Conservation (phyloP, 441 rosid species). For the Kokia cookei region DNA sequence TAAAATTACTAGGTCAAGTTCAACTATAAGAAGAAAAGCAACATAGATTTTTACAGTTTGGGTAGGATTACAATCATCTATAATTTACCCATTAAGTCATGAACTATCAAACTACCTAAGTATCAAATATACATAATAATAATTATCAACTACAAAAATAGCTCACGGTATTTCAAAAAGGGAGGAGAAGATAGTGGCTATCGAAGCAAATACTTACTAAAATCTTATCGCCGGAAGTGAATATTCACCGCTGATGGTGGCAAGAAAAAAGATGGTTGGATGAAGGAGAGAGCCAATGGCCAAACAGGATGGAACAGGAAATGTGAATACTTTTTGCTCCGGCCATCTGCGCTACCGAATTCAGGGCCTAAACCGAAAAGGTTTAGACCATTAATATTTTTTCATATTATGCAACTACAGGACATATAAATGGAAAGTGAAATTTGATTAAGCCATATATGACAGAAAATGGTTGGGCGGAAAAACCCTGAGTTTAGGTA, state of each 20-base stretch:
- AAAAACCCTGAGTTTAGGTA: background rate
- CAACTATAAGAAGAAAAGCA: background rate
- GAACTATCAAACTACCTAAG: background rate
- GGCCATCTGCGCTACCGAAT: conserved; percentile 65
- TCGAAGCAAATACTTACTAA: background rate
- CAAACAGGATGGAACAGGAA: conserved; percentile 90
- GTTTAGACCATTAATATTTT: background rate
- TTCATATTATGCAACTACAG: background rate
- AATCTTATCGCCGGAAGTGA: conserved; percentile 67
- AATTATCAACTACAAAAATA: conserved; percentile 1
- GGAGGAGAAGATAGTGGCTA: background rate
- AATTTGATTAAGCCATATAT: background rate
- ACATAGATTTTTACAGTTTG: background rate
- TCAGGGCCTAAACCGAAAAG: conserved; percentile 67
- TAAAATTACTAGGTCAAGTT: too few species aligned
- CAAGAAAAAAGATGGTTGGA: conserved; percentile 71
- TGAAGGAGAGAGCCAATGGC: conserved; percentile 87
- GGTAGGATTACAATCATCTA: background rate
- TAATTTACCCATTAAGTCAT: background rate
- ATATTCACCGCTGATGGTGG: conserved; percentile 81
- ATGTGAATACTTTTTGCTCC: conserved; percentile 66
- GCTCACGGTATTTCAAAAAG: background rate
- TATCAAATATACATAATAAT: background rate
- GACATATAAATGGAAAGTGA: too few species aligned
- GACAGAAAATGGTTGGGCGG: background rate